Evolutionary conservation across 495 filamentous ascomycete species (phyloP).

Genomic region (Lineolata rhizophorae): DNA sequence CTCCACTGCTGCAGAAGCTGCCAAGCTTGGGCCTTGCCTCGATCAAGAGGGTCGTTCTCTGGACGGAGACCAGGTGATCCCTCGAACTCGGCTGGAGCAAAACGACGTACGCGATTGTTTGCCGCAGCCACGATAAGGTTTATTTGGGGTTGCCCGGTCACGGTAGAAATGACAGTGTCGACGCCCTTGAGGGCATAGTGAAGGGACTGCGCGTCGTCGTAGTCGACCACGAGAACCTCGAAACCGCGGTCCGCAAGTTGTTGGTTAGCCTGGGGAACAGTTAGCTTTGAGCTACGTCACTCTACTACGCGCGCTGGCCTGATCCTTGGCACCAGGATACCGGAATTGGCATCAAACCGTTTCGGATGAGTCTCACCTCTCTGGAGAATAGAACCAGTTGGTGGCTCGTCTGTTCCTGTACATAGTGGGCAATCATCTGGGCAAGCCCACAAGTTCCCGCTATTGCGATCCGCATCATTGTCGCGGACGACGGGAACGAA

Average conservation of each 20-base stretch:
- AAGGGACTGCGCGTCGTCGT: constrained; percentile 30
- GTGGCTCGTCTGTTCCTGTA: constrained; percentile 34
- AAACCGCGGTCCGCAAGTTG: constrained; percentile 23
- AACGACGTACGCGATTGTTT: constrained; percentile 36
- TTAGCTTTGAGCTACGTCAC: background rate
- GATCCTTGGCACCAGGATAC: background rate
- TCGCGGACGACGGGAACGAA: too few relatives aligned
- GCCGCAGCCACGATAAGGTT: constrained; percentile 53
- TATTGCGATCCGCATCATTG: constrained; percentile 44
- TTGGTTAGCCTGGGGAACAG: constrained; percentile 10
- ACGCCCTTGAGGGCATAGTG: constrained; percentile 40
- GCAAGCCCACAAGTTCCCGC: constrained; percentile 51
- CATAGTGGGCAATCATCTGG: constrained; percentile 34
- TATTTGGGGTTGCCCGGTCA: constrained; percentile 39
- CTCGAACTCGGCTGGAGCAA: constrained; percentile 49
- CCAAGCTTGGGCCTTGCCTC: constrained; percentile 33
- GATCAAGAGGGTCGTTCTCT: constrained; percentile 24
- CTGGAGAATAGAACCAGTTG: constrained; percentile 46
- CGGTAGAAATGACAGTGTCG: constrained; percentile 57
- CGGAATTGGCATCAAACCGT: background rate
- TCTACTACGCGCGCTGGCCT: background rate
- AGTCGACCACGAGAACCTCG: constrained; percentile 43
- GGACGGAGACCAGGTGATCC: constrained; percentile 12
- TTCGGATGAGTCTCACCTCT: constrained; percentile 23
- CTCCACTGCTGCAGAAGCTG: constrained; percentile 30